These are phyloP conservation scores for Pythium plurisporium DNA, from an alignment of 352 stramenopile genomes.

Conservation along the genomic window DNA sequence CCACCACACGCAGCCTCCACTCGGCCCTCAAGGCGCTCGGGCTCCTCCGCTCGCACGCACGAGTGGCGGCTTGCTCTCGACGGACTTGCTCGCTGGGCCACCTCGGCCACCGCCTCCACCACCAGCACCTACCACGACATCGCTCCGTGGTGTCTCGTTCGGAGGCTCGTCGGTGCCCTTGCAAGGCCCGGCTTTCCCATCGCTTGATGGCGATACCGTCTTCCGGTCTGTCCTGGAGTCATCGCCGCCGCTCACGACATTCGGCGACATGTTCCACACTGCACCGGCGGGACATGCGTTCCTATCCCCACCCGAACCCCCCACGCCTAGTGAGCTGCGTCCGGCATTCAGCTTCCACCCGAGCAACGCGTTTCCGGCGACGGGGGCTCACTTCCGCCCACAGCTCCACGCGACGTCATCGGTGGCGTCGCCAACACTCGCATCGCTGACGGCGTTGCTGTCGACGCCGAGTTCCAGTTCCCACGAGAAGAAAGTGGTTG, in stretches of 20 bases:
- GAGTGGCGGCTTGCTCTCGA: not conserved
- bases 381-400: conserved; percentile 2
- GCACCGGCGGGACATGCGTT: not conserved
- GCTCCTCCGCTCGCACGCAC: not conserved
- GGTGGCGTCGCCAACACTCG: not conserved
- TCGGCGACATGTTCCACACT: not conserved
- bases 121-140: not conserved
- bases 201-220: not conserved
- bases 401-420: not conserved
- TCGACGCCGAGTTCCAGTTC: not conserved
- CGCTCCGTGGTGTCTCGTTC: not conserved
- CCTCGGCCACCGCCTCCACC: conserved; percentile 1
- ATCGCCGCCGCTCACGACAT: not conserved
- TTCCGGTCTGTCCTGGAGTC: not conserved
- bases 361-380: conserved; percentile 6
- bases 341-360: conserved; percentile 11
- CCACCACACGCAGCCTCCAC: not conserved
- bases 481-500: not conserved
- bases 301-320: not conserved
- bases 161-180: not conserved
- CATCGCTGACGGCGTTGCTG: conserved; percentile 9
- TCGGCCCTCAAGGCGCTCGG: not conserved
- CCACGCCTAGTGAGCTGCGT: not conserved
- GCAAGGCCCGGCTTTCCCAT: not conserved
- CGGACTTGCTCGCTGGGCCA: conserved; percentile 13